phyloP scores from a whole-genome alignment of 2,329 filamentous ascomycete species.

The Mycosphaerella sp. region DNA sequence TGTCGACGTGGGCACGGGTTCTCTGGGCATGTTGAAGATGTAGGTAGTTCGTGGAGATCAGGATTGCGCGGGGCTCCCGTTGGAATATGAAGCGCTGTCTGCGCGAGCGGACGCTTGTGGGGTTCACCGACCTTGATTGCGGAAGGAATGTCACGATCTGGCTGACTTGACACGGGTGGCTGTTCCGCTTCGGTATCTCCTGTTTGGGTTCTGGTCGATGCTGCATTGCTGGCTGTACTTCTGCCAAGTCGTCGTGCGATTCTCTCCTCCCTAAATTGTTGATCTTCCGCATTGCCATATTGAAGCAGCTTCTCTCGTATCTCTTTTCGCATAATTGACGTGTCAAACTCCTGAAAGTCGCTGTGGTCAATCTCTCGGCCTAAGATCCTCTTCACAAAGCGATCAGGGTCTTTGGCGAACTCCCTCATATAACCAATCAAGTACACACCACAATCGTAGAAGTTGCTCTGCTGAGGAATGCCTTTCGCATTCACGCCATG shows the following conservation, averaged over 20 bases:
- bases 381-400: constrained; percentile 62
- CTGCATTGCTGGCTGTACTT: not conserved
- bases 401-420: constrained; percentile 69
- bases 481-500: constrained; percentile 63
- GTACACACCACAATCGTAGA: constrained; percentile 83
- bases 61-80: not conserved
- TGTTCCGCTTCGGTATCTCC: not conserved
- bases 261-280: constrained; percentile 33
- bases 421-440: constrained; percentile 76
- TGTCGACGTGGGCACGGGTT: not conserved
- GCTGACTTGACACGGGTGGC: constrained; percentile 1
- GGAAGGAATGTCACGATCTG: not conserved
- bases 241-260: constrained; percentile 6
- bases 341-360: constrained; percentile 51
- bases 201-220: not conserved
- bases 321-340: constrained; percentile 55
- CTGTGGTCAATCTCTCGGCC: constrained; percentile 54
- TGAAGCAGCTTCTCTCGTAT: constrained; percentile 62
- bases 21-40: not conserved
- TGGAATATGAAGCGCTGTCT: not conserved
- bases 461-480: constrained; percentile 77
- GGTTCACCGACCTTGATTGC: not conserved
- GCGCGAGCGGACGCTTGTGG: not conserved
- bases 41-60: not conserved
- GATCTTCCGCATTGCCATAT: constrained; percentile 55